Evolutionary conservation across 441 rosid genomes (phyloP).

Genomic region (Mallotus repandus): DNA sequence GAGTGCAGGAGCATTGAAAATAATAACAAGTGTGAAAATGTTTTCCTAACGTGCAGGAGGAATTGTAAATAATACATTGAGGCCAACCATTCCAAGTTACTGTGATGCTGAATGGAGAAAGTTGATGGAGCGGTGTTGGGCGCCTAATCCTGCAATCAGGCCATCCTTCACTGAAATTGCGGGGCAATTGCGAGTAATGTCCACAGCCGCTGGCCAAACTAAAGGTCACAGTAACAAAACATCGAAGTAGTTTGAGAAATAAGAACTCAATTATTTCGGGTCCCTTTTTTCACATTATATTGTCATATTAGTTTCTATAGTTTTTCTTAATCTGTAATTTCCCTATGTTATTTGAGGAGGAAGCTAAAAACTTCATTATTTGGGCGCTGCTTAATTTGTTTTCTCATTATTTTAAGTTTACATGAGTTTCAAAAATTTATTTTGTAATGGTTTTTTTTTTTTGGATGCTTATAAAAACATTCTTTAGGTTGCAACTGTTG

Average conservation of each 20-base stretch:
- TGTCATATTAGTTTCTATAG: neutral
- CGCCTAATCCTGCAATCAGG: slow-evolving; percentile 77
- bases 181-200: slow-evolving; percentile 61
- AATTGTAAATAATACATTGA: slow-evolving; percentile 75
- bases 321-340: neutral
- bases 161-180: slow-evolving; percentile 87
- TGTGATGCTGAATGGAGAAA: slow-evolving; percentile 85
- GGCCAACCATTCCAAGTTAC: slow-evolving; percentile 74
- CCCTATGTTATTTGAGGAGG: neutral
- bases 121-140: slow-evolving; percentile 91
- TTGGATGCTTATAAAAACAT: neutral
- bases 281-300: neutral
- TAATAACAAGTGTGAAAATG: slow-evolving; percentile 28
- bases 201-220: slow-evolving; percentile 57
- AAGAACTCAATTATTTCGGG: no score
- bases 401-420: neutral
- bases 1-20: slow-evolving; percentile 79
- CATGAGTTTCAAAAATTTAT: neutral
- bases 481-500: neutral
- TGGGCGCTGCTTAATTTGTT: no score
- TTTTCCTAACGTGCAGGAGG: slow-evolving; percentile 56
- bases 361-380: neutral
- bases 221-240: slow-evolving; percentile 56
- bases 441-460: neutral
- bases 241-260: slow-evolving; percentile 40